phyloP scores from a whole-genome alignment of 2,329 filamentous ascomycete species.

The Colletotrichum sp. region DNA sequence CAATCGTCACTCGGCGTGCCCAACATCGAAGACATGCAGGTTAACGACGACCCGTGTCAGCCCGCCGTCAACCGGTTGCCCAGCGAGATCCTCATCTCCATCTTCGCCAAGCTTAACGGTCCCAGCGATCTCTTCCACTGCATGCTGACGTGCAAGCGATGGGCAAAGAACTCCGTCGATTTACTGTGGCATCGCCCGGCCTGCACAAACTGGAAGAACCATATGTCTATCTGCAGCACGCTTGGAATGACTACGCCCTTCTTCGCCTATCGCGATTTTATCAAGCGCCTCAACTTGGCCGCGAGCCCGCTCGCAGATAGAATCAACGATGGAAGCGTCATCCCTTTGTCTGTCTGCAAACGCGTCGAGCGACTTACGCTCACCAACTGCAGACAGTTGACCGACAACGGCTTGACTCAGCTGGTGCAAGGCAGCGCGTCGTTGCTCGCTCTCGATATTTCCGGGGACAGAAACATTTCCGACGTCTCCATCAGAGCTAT shows the following conservation, averaged over 20 bases:
- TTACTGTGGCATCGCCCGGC: constrained; percentile 93
- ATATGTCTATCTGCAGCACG: constrained; percentile 81
- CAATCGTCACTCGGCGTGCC: constrained; percentile 88
- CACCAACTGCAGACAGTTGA: constrained; percentile 85
- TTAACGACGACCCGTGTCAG: constrained; percentile 68
- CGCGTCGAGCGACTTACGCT: constrained; percentile 91
- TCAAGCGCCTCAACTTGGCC: constrained; percentile 91
- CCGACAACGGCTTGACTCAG: constrained; percentile 81
- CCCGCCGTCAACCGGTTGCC: constrained; percentile 87
- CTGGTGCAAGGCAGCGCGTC: constrained; percentile 81
- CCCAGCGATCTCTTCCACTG: constrained; percentile 82
- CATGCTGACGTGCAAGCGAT: constrained; percentile 93
- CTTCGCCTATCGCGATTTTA: constrained; percentile 88
- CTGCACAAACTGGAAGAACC: constrained; percentile 85
- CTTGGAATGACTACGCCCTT: constrained; percentile 75
- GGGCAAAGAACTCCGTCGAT: constrained; percentile 91
- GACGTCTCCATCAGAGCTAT: constrained; percentile 80
- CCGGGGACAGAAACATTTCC: constrained; percentile 82
- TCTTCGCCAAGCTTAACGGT: constrained; percentile 83
- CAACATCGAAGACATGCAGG: constrained; percentile 76
- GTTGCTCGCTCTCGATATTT: constrained; percentile 89
- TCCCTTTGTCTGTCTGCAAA: constrained; percentile 83
- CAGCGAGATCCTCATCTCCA: constrained; percentile 91
- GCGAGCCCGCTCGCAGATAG: constrained; percentile 64
- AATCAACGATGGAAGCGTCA: constrained; percentile 88